A percentile compares a stretch with the other conserved stretches of the same genome.
Evolutionary conservation across 345 rosid species (phyloP).

Genomic region (Noccaea caerulescens): DNA sequence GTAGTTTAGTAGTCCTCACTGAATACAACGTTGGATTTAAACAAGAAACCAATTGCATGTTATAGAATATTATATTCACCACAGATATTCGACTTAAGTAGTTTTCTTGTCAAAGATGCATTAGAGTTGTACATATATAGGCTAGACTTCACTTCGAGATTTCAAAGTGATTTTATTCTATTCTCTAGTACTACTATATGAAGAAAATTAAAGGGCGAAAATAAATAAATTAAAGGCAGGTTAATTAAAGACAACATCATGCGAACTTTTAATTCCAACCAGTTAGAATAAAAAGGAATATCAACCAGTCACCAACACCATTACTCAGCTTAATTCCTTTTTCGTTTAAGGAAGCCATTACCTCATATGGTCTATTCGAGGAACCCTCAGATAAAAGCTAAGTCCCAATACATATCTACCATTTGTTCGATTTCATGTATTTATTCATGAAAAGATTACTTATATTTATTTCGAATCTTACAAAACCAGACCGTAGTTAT

Average conservation of each 20-base stretch:
- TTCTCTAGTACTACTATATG: neutral
- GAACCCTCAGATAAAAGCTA: constrained; percentile 29
- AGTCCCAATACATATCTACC: constrained; percentile 13
- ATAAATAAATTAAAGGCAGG: constrained; percentile 5
- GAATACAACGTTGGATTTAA: neutral
- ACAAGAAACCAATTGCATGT: constrained; percentile 6
- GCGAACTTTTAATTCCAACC: constrained; percentile 36
- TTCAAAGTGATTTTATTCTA: neutral
- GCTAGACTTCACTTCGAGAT: constrained; percentile 5
- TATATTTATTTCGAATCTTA: neutral
- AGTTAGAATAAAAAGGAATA: constrained; percentile 11
- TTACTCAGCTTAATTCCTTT: constrained; percentile 32
- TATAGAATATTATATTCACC: neutral
- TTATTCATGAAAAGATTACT: constrained; percentile 3
- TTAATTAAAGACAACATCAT: neutral
- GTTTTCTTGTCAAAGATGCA: constrained; percentile 17
- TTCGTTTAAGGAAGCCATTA: constrained; percentile 41
- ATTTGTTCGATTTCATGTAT: constrained; percentile 28
- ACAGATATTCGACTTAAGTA: neutral
- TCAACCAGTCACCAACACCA: constrained; percentile 19
- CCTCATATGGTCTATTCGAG: constrained; percentile 37
- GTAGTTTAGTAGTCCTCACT: neutral
- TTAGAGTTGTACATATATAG: neutral
- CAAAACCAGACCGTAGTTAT: neutral
- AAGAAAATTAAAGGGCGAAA: neutral